A percentile compares a stretch with the other conserved stretches of the same genome.
These are phyloP conservation scores for Entophlyctis helioformis DNA, from an alignment of 192 early-diverging fungal genomes.

Conservation along the genomic window DNA sequence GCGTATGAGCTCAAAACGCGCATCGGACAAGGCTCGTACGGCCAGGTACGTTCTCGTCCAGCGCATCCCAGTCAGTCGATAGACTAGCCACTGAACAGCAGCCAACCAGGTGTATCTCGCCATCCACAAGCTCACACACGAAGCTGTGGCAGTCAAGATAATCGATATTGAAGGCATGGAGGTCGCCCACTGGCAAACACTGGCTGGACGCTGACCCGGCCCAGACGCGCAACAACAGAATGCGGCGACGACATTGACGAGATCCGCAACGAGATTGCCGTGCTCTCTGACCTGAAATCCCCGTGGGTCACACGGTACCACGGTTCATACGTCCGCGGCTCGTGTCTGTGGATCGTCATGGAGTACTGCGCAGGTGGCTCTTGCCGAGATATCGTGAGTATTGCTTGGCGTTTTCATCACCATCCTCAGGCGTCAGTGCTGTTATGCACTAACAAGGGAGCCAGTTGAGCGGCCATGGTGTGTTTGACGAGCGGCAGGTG, in stretches of 20 bases:
- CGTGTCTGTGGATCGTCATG: conserved; percentile 92
- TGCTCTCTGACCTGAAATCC: conserved; percentile 82
- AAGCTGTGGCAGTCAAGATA: conserved; percentile 34
- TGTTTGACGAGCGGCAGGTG: conserved; percentile 65
- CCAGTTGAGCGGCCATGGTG: conserved; percentile 11
- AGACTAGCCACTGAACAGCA: too few species aligned
- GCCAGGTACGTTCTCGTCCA: too few species aligned
- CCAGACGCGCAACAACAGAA: conserved; percentile 12
- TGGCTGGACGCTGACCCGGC: background rate
- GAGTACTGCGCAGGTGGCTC: conserved; percentile 89
- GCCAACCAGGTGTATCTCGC: too few species aligned
- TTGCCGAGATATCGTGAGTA: conserved; percentile 66
- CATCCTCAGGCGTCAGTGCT: too few species aligned
- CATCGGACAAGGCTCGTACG: too few species aligned
- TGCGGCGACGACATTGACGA: conserved; percentile 93
- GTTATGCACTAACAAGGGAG: too few species aligned
- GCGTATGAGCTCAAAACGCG: too few species aligned
- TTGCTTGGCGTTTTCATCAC: conserved; percentile 20
- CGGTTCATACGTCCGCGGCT: conserved; percentile 75
- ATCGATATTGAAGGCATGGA: conserved; percentile 24
- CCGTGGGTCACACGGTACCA: conserved; percentile 70
- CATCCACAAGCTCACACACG: too few species aligned
- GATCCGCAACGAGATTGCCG: conserved; percentile 89
- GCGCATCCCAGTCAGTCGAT: too few species aligned
- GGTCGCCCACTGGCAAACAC: background rate